A percentile compares a stretch with the other conserved stretches of the same genome.
These are phyloP conservation scores for Sonneratia caseolaris DNA, from an alignment of 345 rosid species.

Conservation along the genomic window DNA sequence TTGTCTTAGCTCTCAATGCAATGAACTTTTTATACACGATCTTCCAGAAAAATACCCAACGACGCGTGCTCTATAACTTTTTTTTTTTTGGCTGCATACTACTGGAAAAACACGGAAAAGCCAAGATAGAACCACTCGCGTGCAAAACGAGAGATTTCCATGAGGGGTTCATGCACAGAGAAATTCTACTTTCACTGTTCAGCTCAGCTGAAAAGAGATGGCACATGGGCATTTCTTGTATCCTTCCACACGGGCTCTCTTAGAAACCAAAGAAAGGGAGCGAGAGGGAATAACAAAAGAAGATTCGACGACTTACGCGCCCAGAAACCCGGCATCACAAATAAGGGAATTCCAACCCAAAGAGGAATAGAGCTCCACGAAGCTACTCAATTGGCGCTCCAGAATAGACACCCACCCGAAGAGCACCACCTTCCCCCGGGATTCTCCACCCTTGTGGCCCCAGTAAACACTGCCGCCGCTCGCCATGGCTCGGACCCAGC, in stretches of 20 bases:
- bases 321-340: slow-evolving; percentile 63
- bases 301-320: slow-evolving; percentile 38
- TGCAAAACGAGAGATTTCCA: not conserved
- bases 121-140: not conserved
- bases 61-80: not conserved
- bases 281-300: not conserved
- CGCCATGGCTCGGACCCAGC: slow-evolving; percentile 22
- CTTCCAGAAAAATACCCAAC: not conserved
- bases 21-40: not conserved
- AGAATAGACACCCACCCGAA: slow-evolving; percentile 65
- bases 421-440: slow-evolving; percentile 64
- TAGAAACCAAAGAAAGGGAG: too few relatives aligned
- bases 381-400: slow-evolving; percentile 33
- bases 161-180: not conserved
- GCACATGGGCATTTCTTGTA: not conserved
- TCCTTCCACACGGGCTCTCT: too few relatives aligned
- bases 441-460: slow-evolving; percentile 38
- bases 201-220: not conserved
- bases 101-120: not conserved
- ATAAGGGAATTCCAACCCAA: slow-evolving; percentile 86
- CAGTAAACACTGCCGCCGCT: slow-evolving; percentile 48
- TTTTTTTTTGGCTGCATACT: not conserved
- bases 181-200: not conserved
- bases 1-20: not conserved
- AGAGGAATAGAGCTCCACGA: slow-evolving; percentile 69